Conservation (phyloP, 805 yeast genomes). For the Kazachstania viticola region DNA sequence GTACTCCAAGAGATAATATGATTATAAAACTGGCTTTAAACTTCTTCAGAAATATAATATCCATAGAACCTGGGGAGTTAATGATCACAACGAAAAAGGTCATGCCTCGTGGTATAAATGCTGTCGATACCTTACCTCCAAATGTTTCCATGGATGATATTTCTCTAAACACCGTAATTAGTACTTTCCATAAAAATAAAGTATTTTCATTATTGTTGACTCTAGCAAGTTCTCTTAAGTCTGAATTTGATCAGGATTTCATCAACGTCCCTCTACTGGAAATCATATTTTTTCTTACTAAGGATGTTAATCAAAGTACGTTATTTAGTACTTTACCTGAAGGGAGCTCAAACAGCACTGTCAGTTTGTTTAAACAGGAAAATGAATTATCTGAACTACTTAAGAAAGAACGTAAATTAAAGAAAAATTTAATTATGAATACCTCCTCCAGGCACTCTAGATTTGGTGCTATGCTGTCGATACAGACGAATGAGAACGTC, state of each 20-base stretch:
- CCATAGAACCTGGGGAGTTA: conserved; percentile 59
- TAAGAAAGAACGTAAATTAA: conserved; percentile 47
- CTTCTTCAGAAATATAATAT: conserved; percentile 66
- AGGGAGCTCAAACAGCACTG: neutral
- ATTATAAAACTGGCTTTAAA: conserved; percentile 60
- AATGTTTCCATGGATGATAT: conserved; percentile 57
- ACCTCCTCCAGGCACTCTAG: conserved; percentile 74
- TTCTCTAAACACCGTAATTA: conserved; percentile 44
- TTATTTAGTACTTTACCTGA: conserved; percentile 4
- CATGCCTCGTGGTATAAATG: conserved; percentile 22
- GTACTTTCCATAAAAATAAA: conserved; percentile 52
- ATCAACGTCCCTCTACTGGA: conserved; percentile 61
- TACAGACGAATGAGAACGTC: conserved; percentile 48
- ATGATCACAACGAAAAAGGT: conserved; percentile 35
- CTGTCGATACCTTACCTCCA: conserved; percentile 35
- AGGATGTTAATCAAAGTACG: conserved; percentile 36
- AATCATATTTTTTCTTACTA: conserved; percentile 49
- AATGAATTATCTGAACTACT: conserved; percentile 38
- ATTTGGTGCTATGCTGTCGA: conserved; percentile 76
- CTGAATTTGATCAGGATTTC: conserved; percentile 48
- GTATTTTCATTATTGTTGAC: conserved; percentile 68
- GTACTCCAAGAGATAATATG: conserved; percentile 62
- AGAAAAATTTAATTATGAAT: conserved; percentile 35
- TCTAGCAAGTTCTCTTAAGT: conserved; percentile 50
- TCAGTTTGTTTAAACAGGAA: too few species aligned